Evolutionary conservation across 352 stramenopile genomes (phyloP), one percentile per base, ranked within the genome.

Genomic region (Globisporangium rhizosaccharum): DNA sequence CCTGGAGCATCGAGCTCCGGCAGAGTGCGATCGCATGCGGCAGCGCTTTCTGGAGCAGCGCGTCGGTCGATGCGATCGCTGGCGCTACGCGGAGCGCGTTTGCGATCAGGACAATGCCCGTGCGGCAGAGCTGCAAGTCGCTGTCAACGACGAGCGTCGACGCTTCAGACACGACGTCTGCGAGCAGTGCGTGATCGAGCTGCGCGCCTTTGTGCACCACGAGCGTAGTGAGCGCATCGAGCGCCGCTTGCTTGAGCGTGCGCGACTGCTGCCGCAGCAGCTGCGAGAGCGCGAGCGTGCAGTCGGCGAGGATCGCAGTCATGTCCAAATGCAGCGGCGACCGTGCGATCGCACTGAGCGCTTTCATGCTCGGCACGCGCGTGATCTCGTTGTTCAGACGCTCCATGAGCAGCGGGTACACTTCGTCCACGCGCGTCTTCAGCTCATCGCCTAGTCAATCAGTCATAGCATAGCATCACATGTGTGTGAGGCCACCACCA

Each of bases 331-430:
- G 62, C 2, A 96, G 63, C 48, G 86, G 87, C 7, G 91, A 95
- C 6, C 75, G 76, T 25, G 91, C 94, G 64, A 99, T 96, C 17
- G 75, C 73, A 15, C 78, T 85, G 23, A 99, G 81, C 2, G 96
- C 95, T 73, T 98, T 98, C 65, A 99, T 98, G 18, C 94, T 97
- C 51, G 96, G 81, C 42, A 98, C 87, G 20, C 97, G 90, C 20
- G 97, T 99, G 57, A 98, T 98, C 73, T 99, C 97, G 70, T 99
- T 99, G 59, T 95, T 92, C 10, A 99, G 79, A 54, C 96, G 89
- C 61, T 99, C 96, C 70, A 98, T 93, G 9, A 99, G 71, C 15
- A 99, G 63, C 15, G 81, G 79, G 23, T 98, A 92, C 49, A 99
- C 79, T 58, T 90, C 82, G 18, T 74, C 75, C 14, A 91, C 86